A percentile compares a stretch with the other conserved stretches of the same genome.
Evolutionary conservation across 441 rosid species (phyloP).

Genomic region (Erodium texanum): DNA sequence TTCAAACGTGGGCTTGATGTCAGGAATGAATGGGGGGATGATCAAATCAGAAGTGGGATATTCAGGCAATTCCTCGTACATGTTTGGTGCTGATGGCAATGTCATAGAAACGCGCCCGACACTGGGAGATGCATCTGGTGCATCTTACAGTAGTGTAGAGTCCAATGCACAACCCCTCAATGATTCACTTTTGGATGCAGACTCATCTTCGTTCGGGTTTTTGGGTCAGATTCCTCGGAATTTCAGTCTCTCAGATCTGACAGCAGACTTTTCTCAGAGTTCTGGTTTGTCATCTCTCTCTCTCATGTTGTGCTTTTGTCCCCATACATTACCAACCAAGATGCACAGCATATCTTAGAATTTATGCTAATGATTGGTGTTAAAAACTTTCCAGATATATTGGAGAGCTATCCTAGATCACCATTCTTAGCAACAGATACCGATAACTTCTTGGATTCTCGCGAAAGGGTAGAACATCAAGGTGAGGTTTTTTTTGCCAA

Average conservation of each 20-base stretch:
- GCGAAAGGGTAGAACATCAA: slow-evolving; percentile 62
- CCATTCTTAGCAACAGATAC: slow-evolving; percentile 64
- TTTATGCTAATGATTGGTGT: neutral
- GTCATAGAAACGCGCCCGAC: slow-evolving; percentile 57
- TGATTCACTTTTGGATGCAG: slow-evolving; percentile 67
- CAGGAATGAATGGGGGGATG: slow-evolving; percentile 70
- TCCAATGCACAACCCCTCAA: slow-evolving; percentile 63
- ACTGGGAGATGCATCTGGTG: slow-evolving; percentile 53
- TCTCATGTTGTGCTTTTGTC: neutral
- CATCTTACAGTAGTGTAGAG: slow-evolving; percentile 65
- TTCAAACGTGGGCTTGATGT: slow-evolving; percentile 60
- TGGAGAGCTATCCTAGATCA: slow-evolving; percentile 75
- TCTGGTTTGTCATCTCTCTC: slow-evolving; percentile 49
- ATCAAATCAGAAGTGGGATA: slow-evolving; percentile 73
- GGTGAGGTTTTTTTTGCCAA: slow-evolving; percentile 30
- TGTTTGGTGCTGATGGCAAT: slow-evolving; percentile 63
- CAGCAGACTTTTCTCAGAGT: slow-evolving; percentile 82
- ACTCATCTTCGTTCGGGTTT: slow-evolving; percentile 62
- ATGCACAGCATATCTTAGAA: neutral
- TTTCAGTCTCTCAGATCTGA: slow-evolving; percentile 89
- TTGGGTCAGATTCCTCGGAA: slow-evolving; percentile 70
- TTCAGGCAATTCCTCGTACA: slow-evolving; percentile 49
- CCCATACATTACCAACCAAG: too few species aligned
- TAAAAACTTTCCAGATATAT: slow-evolving; percentile 47
- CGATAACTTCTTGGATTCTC: slow-evolving; percentile 65